Evolutionary conservation across 2,329 filamentous ascomycete genomes (phyloP).

Genomic region (Stagonosporopsis vannaccii): DNA sequence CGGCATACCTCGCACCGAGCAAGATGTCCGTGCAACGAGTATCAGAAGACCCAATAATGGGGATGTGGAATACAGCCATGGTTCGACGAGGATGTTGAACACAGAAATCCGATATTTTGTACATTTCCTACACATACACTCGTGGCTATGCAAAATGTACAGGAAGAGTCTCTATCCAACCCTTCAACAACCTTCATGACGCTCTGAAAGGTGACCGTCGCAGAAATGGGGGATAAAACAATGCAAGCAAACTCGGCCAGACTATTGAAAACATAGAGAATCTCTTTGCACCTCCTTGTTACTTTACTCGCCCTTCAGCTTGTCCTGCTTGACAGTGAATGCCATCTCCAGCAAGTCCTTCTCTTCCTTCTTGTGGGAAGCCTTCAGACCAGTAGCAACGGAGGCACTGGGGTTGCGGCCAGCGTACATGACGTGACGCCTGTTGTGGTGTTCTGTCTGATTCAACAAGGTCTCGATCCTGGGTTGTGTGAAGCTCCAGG

Average conservation of each 20-base stretch:
- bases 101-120: conserved; percentile 34
- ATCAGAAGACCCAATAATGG: neutral
- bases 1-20: conserved; percentile 23
- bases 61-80: neutral
- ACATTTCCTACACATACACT: conserved; percentile 42
- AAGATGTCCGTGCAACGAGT: conserved; percentile 6
- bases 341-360: conserved; percentile 76
- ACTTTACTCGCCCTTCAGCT: conserved; percentile 68
- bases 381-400: conserved; percentile 92
- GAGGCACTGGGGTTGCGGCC: conserved; percentile 92
- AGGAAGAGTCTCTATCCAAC: conserved; percentile 27
- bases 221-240: conserved; percentile 26
- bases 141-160: conserved; percentile 40
- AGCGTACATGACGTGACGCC: conserved; percentile 96
- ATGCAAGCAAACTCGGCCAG: conserved; percentile 24
- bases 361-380: conserved; percentile 89
- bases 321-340: conserved; percentile 69
- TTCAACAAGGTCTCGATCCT: conserved; percentile 96
- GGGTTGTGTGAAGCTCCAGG: conserved; percentile 97
- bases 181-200: conserved; percentile 14
- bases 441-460: conserved; percentile 88
- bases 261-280: conserved; percentile 15
- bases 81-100: neutral
- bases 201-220: conserved; percentile 12
- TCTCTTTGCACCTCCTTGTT: neutral